These are phyloP conservation scores for Phlebopus sp. DNA, from an alignment of 1,284 basidiomycete species.

Conservation along the genomic window DNA sequence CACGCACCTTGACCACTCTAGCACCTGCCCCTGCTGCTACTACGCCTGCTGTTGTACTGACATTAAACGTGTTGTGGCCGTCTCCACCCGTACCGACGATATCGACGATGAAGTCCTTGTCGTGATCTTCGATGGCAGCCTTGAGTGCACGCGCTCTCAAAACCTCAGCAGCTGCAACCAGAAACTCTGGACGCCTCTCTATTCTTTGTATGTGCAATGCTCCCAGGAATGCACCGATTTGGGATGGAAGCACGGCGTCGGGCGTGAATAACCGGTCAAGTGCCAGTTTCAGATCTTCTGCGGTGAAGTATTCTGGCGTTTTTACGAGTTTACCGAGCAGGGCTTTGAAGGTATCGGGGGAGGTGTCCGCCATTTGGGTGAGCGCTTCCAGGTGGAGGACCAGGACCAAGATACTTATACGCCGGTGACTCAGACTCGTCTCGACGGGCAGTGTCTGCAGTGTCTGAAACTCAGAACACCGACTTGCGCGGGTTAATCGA, in stretches of 20 bases:
- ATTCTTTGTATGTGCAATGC: constrained; percentile 76
- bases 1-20: constrained; percentile 83
- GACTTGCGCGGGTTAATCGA: background rate
- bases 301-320: constrained; percentile 70
- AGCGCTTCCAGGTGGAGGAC: background rate
- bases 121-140: constrained; percentile 53
- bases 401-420: background rate
- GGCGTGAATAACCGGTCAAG: constrained; percentile 76
- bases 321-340: constrained; percentile 75
- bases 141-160: constrained; percentile 67
- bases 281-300: constrained; percentile 67
- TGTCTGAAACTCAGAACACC: too few species aligned
- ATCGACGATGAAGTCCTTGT: constrained; percentile 69
- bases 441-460: too few species aligned
- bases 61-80: constrained; percentile 96
- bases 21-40: constrained; percentile 95
- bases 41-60: constrained; percentile 92
- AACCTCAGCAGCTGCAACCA: constrained; percentile 75
- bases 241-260: constrained; percentile 58
- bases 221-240: constrained; percentile 83
- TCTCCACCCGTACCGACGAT: constrained; percentile 82
- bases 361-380: constrained; percentile 22
- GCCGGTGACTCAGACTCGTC: background rate
- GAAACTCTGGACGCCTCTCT: constrained; percentile 70
- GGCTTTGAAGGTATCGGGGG: constrained; percentile 69